Conservation (phyloP, 2,329 filamentous ascomycete species). For the Boeremia lycopersici region DNA sequence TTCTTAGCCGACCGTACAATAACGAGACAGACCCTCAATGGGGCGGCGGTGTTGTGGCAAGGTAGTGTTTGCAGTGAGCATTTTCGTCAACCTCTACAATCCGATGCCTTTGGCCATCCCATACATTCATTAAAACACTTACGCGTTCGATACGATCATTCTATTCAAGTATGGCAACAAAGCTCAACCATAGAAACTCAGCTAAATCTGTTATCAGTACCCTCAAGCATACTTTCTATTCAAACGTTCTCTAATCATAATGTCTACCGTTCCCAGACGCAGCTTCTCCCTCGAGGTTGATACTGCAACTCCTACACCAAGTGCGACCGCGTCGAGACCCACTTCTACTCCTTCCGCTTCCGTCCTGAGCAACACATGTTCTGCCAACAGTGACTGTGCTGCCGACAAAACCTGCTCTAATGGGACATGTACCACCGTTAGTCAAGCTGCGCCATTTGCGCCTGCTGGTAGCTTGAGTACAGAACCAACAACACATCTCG, state of each 20-base stretch:
- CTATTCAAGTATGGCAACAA: constrained; percentile 10
- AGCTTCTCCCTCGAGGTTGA: constrained; percentile 20
- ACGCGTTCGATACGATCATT: constrained; percentile 16
- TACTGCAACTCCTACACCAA: constrained; percentile 17
- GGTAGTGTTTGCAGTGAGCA: constrained; percentile 24
- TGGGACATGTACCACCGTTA: constrained; percentile 24
- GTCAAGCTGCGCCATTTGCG: constrained; percentile 29
- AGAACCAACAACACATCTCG: constrained; percentile 26
- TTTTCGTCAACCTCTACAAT: constrained; percentile 18
- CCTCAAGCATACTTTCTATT: constrained; percentile 8
- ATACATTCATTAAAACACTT: constrained; percentile 24
- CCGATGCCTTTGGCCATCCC: constrained; percentile 17
- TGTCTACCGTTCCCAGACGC: constrained; percentile 29
- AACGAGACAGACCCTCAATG: constrained; percentile 26
- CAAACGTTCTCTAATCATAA: constrained; percentile 31
- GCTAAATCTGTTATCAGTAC: constrained; percentile 1
- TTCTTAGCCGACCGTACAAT: constrained; percentile 31
- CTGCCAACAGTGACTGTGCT: constrained; percentile 20
- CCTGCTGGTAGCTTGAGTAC: constrained; percentile 15
- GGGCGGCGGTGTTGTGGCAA: constrained; percentile 24
- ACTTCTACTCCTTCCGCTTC: constrained; percentile 12
- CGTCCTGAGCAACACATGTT: constrained; percentile 27
- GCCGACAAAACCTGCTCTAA: constrained; percentile 25
- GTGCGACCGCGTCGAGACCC: neutral
- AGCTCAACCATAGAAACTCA: neutral